Conservation (phyloP, 257 asterid species). For the Ajuga chamaepitys region DNA sequence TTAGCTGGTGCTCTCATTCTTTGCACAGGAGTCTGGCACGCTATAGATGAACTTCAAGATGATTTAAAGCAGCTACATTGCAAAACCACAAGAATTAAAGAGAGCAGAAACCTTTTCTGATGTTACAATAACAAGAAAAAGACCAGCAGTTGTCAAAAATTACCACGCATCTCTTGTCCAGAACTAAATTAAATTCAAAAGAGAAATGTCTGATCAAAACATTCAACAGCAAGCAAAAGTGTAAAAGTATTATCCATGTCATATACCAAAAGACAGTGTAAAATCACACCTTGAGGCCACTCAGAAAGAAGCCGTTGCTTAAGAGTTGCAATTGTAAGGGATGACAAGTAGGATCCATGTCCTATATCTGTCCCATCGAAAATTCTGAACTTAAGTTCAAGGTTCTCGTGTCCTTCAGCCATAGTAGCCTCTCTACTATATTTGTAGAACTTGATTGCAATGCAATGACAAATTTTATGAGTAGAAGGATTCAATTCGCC, state of each 20-base stretch:
- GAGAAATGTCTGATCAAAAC: neutral
- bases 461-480: slow-evolving; percentile 14
- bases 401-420: slow-evolving; percentile 38
- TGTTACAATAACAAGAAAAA: too few relatives aligned
- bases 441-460: slow-evolving; percentile 16
- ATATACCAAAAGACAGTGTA: neutral
- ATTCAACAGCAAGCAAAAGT: neutral
- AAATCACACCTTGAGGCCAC: slow-evolving; percentile 63
- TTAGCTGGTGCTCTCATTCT: too few relatives aligned
- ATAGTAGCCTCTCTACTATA: slow-evolving; percentile 23
- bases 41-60: too few relatives aligned
- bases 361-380: slow-evolving; percentile 68
- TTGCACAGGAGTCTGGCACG: too few relatives aligned
- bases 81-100: too few relatives aligned
- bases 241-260: neutral
- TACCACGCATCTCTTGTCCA: too few relatives aligned
- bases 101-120: too few relatives aligned
- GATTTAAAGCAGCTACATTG: too few relatives aligned
- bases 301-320: slow-evolving; percentile 47
- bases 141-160: too few relatives aligned
- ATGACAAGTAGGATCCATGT: slow-evolving; percentile 40
- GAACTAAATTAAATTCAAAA: neutral
- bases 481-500: slow-evolving; percentile 14
- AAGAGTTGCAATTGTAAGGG: slow-evolving; percentile 36
- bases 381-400: slow-evolving; percentile 62